phyloP scores from a whole-genome alignment of 2,329 filamentous ascomycete genomes.

The Leptographium wingfieldii region DNA sequence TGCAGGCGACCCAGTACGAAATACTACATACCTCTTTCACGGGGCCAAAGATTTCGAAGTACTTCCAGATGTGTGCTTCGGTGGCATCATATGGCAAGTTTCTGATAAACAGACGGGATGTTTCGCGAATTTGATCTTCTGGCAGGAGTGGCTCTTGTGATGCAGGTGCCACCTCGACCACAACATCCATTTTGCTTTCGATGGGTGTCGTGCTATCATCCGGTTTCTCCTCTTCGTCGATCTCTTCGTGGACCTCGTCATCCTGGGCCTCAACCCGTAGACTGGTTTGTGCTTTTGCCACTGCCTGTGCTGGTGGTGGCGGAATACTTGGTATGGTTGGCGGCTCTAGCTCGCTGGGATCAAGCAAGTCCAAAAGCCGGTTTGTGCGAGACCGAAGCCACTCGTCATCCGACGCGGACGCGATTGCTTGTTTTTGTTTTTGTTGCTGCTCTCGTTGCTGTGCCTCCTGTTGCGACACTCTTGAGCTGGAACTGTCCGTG shows the following conservation, averaged over 20 bases:
- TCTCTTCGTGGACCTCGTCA: not conserved
- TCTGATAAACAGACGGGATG: constrained; percentile 71
- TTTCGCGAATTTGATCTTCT: constrained; percentile 54
- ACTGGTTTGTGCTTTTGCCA: not conserved
- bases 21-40: constrained; percentile 77
- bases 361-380: constrained; percentile 69
- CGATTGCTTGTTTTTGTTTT: not conserved
- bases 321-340: constrained; percentile 1
- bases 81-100: constrained; percentile 75
- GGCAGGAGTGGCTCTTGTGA: constrained; percentile 24
- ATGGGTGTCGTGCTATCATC: not conserved
- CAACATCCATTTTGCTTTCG: not conserved
- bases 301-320: not conserved
- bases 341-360: constrained; percentile 48
- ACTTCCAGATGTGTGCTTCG: constrained; percentile 60
- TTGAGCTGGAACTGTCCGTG: not conserved
- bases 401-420: constrained; percentile 58
- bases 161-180: not conserved
- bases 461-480: not conserved
- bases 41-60: constrained; percentile 61
- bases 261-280: not conserved
- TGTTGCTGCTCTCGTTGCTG: not conserved
- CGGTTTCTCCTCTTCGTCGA: not conserved
- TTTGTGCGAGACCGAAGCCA: constrained; percentile 88
- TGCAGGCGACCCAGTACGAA: not conserved